Base-by-base conservation (phyloP, 1,139 yeast species). In the Hyphopichia khmerensis region DNA sequence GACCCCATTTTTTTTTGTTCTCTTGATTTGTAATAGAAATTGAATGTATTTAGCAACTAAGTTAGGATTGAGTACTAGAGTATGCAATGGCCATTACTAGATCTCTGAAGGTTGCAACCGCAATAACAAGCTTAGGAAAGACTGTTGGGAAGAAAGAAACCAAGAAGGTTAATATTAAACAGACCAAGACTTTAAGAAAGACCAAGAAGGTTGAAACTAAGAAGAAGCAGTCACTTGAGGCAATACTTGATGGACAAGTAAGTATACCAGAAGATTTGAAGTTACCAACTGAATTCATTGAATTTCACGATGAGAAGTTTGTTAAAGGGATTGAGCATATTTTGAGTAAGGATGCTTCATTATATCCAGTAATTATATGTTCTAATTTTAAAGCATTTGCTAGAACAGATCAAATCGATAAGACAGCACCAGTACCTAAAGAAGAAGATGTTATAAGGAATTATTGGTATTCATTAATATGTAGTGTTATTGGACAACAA, bases 401-500 rank as follows among this genome's bases (percentile, higher is more conserved):
- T 36, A 51, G 5, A 39, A 40, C 44, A 34, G 43, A 52, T 38
- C 40, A 39, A 36, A 24, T 31, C n/a, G 35, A 35, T n/a, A 10
- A 33, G n/a, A 49, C 50, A 11, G 34, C n/a, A n/a, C n/a, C n/a
- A n/a, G n/a, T n/a, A n/a, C n/a, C n/a, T n/a, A n/a, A 49, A 50
- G 11, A 44, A 56, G n/a, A 55, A 11, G 71, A 46, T 51, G 54
- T 49, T 56, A 73, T 57, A 68, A 69, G 52, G 60, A 65, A 48
- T 17, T 72, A 72, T 49, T 73, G 78, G 78, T 56, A 63, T 37
- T 52, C 68, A 30, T 55, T 73, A 36, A 52, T 73, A 0, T 49
- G 59, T 53, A 77, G 65, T 57, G 77, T 89, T 7, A 77, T 87
- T 14, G 79, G 87, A 1, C 96, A 90, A 63, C 96, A 90, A 58